Base-by-base conservation (phyloP, 2,329 filamentous ascomycete species). In the Aspergillus neotritici region DNA sequence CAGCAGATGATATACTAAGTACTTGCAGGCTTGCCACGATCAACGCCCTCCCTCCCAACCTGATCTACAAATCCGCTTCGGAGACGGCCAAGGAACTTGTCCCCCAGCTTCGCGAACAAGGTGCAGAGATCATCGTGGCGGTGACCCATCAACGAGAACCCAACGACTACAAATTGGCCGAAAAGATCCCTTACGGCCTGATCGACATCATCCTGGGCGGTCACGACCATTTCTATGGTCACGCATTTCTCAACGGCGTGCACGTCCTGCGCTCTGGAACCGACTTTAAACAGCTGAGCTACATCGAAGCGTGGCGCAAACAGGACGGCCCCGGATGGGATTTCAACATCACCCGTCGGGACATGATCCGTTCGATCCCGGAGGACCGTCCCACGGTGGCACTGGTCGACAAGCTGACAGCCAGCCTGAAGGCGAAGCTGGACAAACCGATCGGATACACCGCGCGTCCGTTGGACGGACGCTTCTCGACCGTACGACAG, bases 231-330 rank as follows among this genome's bases (percentile, higher is more conserved):
- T 93, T 84, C 66, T 95, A 95, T 61, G 77, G 76, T 12, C 87
- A 95, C 66, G 78, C 75, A 42, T 60, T 89, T 43, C 77, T 93
- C 63, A 89, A 90, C 48, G 84, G 83, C 7, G 86, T 80, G 0
- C 89, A 95, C 57, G 79, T 94, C 3, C 71, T 96, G n/a, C 80
- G 90, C 2, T 94, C 87, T 0, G 89, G 90, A 0, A 87, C 83
- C 13, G 90, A 96, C 63, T 96, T 95, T 69, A 94, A 93, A 67
- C 86, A 96, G 62, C 72, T 95, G 29, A 93, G 86, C 60, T 94
- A 94, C 60, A 77, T 96, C 40, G 87, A 94, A 63, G 85, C 80
- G 1, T 79, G 86, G 54, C 75, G 79, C 15, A 80, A 76, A 50
- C 44, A 62, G 1, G 63, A 68, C 25, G 71, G 50, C 55, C 70